Percentiles rank a stretch among this genome's conserved stretches.
Evolutionary conservation across 169 alveolate species (phyloP).

Genomic region (Eimeria zaria): DNA sequence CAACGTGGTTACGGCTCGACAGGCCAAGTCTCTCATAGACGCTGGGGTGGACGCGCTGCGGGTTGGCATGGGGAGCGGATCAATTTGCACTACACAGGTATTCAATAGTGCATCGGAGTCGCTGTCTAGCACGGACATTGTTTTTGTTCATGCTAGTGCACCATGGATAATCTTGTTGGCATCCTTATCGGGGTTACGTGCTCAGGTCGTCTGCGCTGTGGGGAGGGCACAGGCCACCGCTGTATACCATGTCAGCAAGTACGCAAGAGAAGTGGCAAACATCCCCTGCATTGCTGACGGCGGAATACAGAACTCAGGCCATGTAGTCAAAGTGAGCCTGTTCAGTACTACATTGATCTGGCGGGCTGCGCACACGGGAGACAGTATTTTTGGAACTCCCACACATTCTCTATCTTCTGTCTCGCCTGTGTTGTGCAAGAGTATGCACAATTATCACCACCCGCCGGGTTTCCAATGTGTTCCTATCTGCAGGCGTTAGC

Average conservation of each 20-base stretch:
- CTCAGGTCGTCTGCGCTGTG: conserved; percentile 93
- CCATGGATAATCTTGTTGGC: neutral
- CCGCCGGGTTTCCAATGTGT: neutral
- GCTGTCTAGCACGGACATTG: no score
- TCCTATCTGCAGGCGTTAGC: conserved; percentile 90
- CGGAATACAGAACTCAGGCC: conserved; percentile 97
- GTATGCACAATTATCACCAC: neutral
- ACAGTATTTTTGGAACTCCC: neutral
- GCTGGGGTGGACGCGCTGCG: conserved; percentile 89
- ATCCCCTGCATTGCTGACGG: conserved; percentile 98
- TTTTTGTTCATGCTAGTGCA: neutral
- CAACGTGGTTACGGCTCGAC: conserved; percentile 96
- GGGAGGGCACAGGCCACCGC: conserved; percentile 97
- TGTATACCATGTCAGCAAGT: conserved; percentile 95
- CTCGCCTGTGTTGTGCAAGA: neutral
- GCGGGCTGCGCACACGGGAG: no score
- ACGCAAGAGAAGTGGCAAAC: conserved; percentile 90
- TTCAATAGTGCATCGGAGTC: neutral
- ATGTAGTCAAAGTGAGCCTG: conserved; percentile 94
- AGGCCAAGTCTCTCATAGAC: conserved; percentile 92
- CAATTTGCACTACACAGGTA: conserved; percentile 97
- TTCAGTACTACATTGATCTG: neutral
- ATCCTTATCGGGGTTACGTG: neutral
- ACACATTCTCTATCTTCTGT: neutral
- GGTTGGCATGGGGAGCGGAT: conserved; percentile 98